Evolutionary conservation across 2,329 filamentous ascomycete genomes (phyloP), one percentile per base, ranked within the genome.

Genomic region (Ramularia endophylla): DNA sequence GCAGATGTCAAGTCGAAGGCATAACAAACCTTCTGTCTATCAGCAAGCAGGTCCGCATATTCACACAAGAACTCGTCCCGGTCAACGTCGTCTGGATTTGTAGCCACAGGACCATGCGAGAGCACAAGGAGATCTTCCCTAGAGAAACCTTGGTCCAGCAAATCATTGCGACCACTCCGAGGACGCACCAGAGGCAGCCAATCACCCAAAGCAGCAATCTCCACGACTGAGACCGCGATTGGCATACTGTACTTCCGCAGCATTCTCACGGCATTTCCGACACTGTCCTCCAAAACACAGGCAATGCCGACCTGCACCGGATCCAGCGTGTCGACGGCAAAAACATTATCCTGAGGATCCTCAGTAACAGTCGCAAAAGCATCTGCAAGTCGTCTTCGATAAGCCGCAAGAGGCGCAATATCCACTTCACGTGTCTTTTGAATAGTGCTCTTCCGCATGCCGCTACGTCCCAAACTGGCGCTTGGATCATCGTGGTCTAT

Each of bases 41-140:
- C 43, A 5, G 66, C 58, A 2, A 83, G 72, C 15, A 90, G 62
- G 17, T 81, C 74, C 0, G 90, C 85, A 62, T 95, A 97, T 35
- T 78, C 69, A 5, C 82, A 75, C 5, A 95, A 71, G 3, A 90
- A 79, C 25, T 84, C 81, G 60, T 95, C 88, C 59, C 90, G 80
- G 59, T 95, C 87, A 60, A 92, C 88, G 48, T 81, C 80, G 27
- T 35, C 74, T 36, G 25, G 35, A 59, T 50, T 81, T 75, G 40
- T 80, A 75, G 43, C 81, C 73, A 38, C 32, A 8, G 78, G 72
- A 2, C 75, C 77, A 70, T 77, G 72, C 31, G 87, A 88, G 9
- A 97, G 70, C 8, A 95, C 77, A 67, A 92, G 85, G 32, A 95
- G 68, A 57, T 95, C 89, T 48, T 88, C 83, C 65, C 85, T 78